A percentile compares a stretch with the other conserved stretches of the same genome.
Conservation (phyloP, 2,329 filamentous ascomycete species). For the Hypocrella siamensis region DNA sequence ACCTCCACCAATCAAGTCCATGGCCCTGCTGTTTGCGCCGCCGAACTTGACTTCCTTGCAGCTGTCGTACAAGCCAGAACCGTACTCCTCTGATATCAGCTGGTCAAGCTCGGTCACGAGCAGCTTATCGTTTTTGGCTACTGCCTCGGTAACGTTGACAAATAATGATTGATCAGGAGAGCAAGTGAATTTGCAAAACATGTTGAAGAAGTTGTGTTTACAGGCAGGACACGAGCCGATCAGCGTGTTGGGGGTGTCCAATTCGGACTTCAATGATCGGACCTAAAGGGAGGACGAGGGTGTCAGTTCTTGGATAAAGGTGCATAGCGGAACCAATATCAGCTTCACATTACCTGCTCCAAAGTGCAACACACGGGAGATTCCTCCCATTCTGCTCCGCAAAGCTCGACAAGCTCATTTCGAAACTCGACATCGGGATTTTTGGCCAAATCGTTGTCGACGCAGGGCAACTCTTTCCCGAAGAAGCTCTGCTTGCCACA, state of each 20-base stretch:
- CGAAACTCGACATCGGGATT: conserved; percentile 58
- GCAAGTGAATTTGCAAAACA: conserved; percentile 97
- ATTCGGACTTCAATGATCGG: conserved; percentile 63
- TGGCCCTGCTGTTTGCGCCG: conserved; percentile 80
- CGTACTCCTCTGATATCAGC: conserved; percentile 70
- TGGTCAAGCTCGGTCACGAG: conserved; percentile 87
- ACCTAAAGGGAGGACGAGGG: conserved; percentile 33
- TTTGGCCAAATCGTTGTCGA: conserved; percentile 73
- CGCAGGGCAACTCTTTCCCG: conserved; percentile 75
- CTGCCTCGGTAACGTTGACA: conserved; percentile 72
- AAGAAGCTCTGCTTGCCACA: conserved; percentile 89
- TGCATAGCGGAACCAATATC: background rate
- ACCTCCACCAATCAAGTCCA: conserved; percentile 90
- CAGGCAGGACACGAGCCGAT: conserved; percentile 92
- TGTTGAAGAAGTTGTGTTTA: conserved; percentile 96
- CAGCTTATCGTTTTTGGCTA: conserved; percentile 39
- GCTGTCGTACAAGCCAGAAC: conserved; percentile 81
- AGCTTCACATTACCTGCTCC: conserved; percentile 47
- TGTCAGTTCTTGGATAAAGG: background rate
- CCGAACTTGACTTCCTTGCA: conserved; percentile 99
- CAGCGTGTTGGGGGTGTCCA: conserved; percentile 75
- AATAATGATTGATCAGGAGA: conserved; percentile 94
- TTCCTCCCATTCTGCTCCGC: conserved; percentile 72
- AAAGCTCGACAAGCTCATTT: conserved; percentile 67
- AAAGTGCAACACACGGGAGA: conserved; percentile 73